Conservation (phyloP, 2,329 filamentous ascomycete genomes). For the Lizonia empirigonia region DNA sequence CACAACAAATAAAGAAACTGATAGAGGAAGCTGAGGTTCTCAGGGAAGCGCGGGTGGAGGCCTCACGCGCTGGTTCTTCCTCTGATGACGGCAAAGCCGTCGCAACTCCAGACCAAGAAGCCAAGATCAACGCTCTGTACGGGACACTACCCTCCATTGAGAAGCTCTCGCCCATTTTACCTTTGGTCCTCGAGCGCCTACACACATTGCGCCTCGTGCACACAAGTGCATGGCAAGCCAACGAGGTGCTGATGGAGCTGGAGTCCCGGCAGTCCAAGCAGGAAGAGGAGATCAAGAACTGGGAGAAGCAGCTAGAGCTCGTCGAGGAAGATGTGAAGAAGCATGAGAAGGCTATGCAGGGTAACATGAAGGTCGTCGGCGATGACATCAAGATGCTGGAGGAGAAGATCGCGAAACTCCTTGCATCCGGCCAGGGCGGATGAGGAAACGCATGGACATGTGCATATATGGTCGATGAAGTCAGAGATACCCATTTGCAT, state of each 20-base stretch:
- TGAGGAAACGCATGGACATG: not conserved
- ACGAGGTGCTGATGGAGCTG: conserved; percentile 75
- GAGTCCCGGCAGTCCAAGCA: conserved; percentile 83
- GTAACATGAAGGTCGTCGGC: conserved; percentile 84
- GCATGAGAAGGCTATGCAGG: conserved; percentile 71
- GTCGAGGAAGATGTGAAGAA: conserved; percentile 76
- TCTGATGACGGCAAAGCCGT: conserved; percentile 21
- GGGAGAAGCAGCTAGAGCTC: conserved; percentile 79
- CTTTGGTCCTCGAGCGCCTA: conserved; percentile 82
- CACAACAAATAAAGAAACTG: conserved; percentile 70
- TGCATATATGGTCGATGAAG: conserved; percentile 2
- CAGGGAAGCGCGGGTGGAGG: conserved; percentile 57
- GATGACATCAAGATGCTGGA: conserved; percentile 90
- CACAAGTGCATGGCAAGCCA: conserved; percentile 81
- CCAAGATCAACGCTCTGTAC: conserved; percentile 92
- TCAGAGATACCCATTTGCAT: conserved; percentile 16
- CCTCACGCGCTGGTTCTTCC: conserved; percentile 20
- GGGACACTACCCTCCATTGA: conserved; percentile 88
- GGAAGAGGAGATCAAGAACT: conserved; percentile 81
- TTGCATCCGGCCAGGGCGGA: conserved; percentile 14
- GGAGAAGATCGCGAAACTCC: conserved; percentile 65
- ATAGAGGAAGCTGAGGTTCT: conserved; percentile 74
- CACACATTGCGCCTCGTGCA: conserved; percentile 84
- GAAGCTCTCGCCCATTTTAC: conserved; percentile 80
- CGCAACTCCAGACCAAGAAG: conserved; percentile 70